Conservation (phyloP, 78 protist genomes). For the Planoprotostelium fungivorum region DNA sequence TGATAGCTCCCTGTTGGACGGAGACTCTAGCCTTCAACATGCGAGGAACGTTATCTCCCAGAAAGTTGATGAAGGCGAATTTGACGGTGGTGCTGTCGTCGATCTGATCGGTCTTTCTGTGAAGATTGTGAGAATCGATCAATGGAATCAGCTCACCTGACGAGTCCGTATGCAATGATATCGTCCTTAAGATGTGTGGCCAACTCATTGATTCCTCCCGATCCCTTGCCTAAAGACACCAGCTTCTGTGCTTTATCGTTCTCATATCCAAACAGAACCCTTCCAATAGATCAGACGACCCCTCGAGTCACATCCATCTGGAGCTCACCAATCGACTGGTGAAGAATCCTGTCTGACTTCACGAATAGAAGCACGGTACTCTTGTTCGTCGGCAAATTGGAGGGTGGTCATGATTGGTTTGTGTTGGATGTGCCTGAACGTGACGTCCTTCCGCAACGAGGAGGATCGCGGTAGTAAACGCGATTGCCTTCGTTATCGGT, state of each 20-base stretch:
- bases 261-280: slow-evolving; percentile 59
- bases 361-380: slow-evolving; percentile 12
- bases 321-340: slow-evolving; percentile 33
- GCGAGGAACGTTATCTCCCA: slow-evolving; percentile 57
- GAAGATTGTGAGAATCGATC: neutral
- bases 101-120: slow-evolving; percentile 46
- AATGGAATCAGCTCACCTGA: slow-evolving; percentile 1
- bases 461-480: no score
- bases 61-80: slow-evolving; percentile 52
- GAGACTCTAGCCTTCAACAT: slow-evolving; percentile 53
- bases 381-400: slow-evolving; percentile 8
- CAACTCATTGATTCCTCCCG: slow-evolving; percentile 40
- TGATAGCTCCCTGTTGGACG: slow-evolving; percentile 34
- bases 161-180: slow-evolving; percentile 43
- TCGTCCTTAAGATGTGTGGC: slow-evolving; percentile 18
- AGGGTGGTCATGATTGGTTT: neutral
- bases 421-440: neutral
- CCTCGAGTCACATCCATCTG: no score
- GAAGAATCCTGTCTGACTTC: slow-evolving; percentile 42
- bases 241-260: slow-evolving; percentile 44
- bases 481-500: no score
- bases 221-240: slow-evolving; percentile 15
- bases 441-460: no score
- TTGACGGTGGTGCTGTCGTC: slow-evolving; percentile 58
- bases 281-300: no score